Conservation (phyloP, 768 basidiomycete species). For the Mycena crocata region DNA sequence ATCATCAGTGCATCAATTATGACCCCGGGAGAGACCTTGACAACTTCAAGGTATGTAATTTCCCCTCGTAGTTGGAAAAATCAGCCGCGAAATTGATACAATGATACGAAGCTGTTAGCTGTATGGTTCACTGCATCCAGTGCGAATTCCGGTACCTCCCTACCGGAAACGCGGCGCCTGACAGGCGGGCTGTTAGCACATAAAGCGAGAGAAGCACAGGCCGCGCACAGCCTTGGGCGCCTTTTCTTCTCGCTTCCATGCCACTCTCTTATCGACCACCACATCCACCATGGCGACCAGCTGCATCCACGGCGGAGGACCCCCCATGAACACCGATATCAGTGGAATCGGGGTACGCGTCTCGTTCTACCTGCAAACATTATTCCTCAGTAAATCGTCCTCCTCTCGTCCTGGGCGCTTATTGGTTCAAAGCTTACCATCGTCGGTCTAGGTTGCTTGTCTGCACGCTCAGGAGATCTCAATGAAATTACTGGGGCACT, state of each 20-base stretch:
- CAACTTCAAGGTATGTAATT: no score
- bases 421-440: not conserved
- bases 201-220: no score
- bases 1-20: no score
- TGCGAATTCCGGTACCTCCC: no score
- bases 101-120: no score
- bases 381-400: conserved; percentile 20
- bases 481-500: conserved; percentile 33
- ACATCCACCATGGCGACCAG: not conserved
- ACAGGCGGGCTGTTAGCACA: no score
- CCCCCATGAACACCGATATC: conserved; percentile 31
- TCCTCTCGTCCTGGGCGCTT: not conserved
- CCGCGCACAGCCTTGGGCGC: conserved; percentile 10
- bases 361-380: conserved; percentile 35
- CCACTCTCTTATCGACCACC: not conserved
- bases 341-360: conserved; percentile 34
- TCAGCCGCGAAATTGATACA: no score
- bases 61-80: no score
- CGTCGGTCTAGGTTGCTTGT: conserved; percentile 32
- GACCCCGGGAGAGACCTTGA: no score
- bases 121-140: no score
- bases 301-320: conserved; percentile 8
- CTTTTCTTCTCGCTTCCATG: not conserved
- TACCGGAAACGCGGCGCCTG: no score
- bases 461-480: conserved; percentile 24